Conservation (phyloP, 2,329 filamentous ascomycete species). For the Orbilia oligospora region DNA sequence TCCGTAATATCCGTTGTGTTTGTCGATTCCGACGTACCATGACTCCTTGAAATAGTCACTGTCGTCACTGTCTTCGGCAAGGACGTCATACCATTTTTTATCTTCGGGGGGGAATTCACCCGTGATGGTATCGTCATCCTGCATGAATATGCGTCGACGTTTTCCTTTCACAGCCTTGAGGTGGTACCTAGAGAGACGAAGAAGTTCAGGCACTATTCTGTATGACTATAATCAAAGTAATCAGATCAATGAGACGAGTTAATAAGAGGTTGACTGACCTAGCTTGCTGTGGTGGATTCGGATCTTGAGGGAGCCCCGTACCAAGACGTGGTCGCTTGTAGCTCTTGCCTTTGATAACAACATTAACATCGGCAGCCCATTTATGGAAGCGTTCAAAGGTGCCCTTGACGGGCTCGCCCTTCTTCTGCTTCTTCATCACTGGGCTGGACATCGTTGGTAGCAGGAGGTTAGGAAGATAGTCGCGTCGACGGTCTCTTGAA, state of each 20-base stretch:
- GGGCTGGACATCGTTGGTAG: not conserved
- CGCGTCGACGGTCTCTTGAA: too few species aligned
- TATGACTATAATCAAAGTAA: too few species aligned
- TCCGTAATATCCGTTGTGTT: not conserved
- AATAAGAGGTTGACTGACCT: not conserved
- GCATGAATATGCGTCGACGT: conserved; percentile 1
- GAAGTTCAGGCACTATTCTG: not conserved
- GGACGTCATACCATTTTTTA: not conserved
- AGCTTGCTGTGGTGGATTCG: not conserved
- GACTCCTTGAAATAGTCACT: not conserved
- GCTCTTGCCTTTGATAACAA: not conserved
- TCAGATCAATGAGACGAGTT: too few species aligned
- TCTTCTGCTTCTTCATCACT: not conserved
- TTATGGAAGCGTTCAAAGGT: conserved; percentile 19
- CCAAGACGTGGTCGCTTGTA: conserved; percentile 4
- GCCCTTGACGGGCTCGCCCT: conserved; percentile 2
- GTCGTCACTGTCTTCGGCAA: conserved; percentile 1
- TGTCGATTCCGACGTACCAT: not conserved
- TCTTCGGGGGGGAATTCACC: not conserved
- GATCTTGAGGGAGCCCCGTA: not conserved
- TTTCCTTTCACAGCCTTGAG: conserved; percentile 13
- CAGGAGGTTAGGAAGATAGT: not conserved
- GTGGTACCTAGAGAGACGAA: not conserved
- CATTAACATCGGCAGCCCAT: conserved; percentile 1
- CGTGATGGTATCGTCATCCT: not conserved